Evolutionary conservation across 192 early-diverging fungal genomes (phyloP).

Genomic region (Linnemannia exigua): DNA sequence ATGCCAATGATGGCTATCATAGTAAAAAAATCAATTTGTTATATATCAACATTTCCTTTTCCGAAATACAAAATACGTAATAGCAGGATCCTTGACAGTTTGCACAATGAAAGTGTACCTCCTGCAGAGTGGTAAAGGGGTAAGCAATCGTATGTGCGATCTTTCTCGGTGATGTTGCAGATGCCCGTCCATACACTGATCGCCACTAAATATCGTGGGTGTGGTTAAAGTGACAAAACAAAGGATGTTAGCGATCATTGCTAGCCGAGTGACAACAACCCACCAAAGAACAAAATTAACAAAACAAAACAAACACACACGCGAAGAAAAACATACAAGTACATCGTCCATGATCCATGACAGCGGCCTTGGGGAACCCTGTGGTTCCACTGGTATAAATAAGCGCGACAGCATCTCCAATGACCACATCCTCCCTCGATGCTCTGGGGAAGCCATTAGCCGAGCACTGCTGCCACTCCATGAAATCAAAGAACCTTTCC

Average conservation of each 20-base stretch:
- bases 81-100: neutral
- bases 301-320: conserved; percentile 3
- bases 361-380: conserved; percentile 70
- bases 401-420: conserved; percentile 43
- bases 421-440: neutral
- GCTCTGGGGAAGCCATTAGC: conserved; percentile 17
- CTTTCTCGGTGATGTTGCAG: conserved; percentile 37
- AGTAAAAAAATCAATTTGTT: neutral
- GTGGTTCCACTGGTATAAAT: conserved; percentile 69
- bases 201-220: conserved; percentile 14
- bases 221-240: neutral
- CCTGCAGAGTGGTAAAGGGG: conserved; percentile 73
- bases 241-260: neutral
- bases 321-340: conserved; percentile 1
- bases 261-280: neutral
- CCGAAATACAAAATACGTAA: neutral
- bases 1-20: conserved; percentile 15
- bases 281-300: no score
- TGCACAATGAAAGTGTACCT: conserved; percentile 50
- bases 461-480: conserved; percentile 1
- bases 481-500: conserved; percentile 37
- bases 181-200: conserved; percentile 22
- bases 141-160: conserved; percentile 68
- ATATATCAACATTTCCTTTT: neutral
- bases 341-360: conserved; percentile 59